Evolutionary conservation across 208 protist species (phyloP).

Genomic region (Acanthamoeba healyi): DNA sequence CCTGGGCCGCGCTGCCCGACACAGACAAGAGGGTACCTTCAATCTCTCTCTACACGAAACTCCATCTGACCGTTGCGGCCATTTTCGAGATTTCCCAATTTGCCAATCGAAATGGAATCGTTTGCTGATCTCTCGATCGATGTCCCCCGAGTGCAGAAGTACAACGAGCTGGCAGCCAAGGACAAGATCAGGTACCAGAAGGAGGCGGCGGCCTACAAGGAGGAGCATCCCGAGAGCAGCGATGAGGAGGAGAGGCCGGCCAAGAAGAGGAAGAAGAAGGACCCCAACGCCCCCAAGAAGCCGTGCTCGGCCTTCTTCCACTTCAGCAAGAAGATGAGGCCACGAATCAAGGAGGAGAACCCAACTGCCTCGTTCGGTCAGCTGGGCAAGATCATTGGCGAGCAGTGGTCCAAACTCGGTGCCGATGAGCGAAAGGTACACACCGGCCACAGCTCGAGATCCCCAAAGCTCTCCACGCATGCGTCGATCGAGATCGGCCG

Average conservation of each 20-base stretch:
- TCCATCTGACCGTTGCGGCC: too few relatives aligned
- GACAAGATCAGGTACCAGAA: constrained; percentile 12
- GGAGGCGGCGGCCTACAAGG: background rate
- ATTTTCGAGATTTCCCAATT: background rate
- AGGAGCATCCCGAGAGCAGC: constrained; percentile 4
- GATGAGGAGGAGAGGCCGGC: background rate
- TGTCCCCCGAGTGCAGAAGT: constrained; percentile 2
- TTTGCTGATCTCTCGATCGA: background rate
- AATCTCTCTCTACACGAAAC: too few relatives aligned
- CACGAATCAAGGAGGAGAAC: constrained; percentile 4
- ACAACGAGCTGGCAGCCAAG: background rate
- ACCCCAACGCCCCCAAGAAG: constrained; percentile 53
- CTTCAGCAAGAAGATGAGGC: constrained; percentile 38
- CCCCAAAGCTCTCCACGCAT: too few relatives aligned
- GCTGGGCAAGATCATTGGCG: constrained; percentile 32
- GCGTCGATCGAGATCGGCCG: too few relatives aligned
- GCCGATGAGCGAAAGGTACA: constrained; percentile 14
- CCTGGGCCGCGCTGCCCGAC: background rate
- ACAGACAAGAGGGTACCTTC: background rate
- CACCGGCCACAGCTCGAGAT: background rate
- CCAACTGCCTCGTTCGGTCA: constrained; percentile 12
- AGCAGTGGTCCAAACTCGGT: constrained; percentile 1
- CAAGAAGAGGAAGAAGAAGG: constrained; percentile 60
- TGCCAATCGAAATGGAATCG: background rate
- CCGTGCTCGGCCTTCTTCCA: constrained; percentile 43